Base-by-base conservation (phyloP, 208 protist species). In the Leishmania amazonensis region DNA sequence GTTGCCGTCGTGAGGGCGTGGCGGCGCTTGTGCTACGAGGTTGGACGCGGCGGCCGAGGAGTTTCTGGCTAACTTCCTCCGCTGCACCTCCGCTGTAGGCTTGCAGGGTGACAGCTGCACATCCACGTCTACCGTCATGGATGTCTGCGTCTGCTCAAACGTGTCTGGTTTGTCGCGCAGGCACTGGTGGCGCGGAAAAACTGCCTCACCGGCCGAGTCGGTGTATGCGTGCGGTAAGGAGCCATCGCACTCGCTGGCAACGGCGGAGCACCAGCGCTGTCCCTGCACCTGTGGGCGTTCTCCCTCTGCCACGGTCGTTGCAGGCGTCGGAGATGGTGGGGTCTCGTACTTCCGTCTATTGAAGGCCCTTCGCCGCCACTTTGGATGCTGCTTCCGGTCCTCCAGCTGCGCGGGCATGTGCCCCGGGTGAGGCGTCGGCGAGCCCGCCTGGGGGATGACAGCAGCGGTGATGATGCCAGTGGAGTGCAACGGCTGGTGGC, bases 41-140 rank as follows among this genome's bases (percentile, higher is more conserved):
- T 5, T 78, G 0, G 75, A 75, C 28, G 28, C 71, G 24, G 62
- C 31, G 31, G n/a, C 47, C 28, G 68, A 57, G 19, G 51, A 54
- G 49, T 31, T 76, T 17, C 17, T 24, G n/a, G 73, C 28, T 47
- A 62, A 58, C 73, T 15, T 24, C 45, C 53, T 21, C 51, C 75
- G 75, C 57, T 21, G 35, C 75, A 58, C 54, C 53, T 8, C 42
- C 28, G 28, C 38, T n/a, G 75, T 65, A 2, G 47, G 9, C 19
- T 49, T 62, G 47, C n/a, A 42, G 31, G n/a, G 45, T 28, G 78
- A 82, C 40, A 47, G 53, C 47, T 80, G 78, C 38, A 68, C 24
- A 40, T 82, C 78, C 74, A 82, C 77, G 74, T 85, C 78, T 17
- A 85, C 74, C 24, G 78, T 85, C 51, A 78, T 76, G 45, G 82